Conservation (phyloP, 179 eudicot genomes). For the Corrigiola litoralis region DNA sequence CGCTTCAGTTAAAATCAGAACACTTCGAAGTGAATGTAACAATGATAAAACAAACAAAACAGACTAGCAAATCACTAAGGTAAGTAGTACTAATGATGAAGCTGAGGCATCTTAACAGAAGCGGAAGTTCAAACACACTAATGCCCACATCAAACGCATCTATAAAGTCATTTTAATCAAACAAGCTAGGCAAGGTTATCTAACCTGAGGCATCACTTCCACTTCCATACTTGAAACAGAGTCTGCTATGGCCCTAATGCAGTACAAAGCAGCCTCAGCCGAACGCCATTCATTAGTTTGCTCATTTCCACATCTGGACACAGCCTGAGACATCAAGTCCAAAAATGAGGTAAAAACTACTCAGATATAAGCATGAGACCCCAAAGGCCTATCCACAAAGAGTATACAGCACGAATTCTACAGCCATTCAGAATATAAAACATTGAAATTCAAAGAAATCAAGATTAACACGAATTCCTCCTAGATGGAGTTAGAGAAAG, state of each 20-base stretch:
- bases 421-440: not conserved
- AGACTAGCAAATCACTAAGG: no score
- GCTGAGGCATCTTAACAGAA: not conserved
- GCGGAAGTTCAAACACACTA: not conserved
- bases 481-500: no score
- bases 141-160: not conserved
- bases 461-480: no score
- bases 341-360: not conserved
- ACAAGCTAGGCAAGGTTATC: constrained; percentile 17
- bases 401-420: not conserved
- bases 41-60: no score
- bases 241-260: constrained; percentile 90
- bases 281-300: constrained; percentile 67
- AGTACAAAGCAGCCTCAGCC: constrained; percentile 92
- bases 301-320: constrained; percentile 49
- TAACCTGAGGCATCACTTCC: constrained; percentile 97
- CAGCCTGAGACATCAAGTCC: constrained; percentile 44
- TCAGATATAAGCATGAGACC: not conserved
- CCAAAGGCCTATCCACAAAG: not conserved
- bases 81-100: no score
- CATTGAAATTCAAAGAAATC: not conserved
- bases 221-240: constrained; percentile 65
- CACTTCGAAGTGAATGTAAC: no score
- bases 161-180: not conserved
- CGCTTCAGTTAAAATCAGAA: no score